These are phyloP conservation scores for Nicotiana tabacum DNA, from an alignment of 257 asterid species.

Conservation along the genomic window DNA sequence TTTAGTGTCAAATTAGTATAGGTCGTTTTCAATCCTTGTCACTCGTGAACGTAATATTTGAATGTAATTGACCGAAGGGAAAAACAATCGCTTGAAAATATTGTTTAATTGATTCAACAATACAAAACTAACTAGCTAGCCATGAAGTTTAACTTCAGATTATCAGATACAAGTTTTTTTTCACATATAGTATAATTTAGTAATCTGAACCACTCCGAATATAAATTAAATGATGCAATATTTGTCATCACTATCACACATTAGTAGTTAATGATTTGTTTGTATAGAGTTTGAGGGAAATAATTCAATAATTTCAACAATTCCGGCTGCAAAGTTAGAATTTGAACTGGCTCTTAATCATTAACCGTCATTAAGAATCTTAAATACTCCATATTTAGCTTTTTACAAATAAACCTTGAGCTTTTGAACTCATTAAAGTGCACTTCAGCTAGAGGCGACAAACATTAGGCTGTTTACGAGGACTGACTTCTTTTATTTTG, in stretches of 20 bases:
- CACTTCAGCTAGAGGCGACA: no score
- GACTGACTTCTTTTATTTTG: no score
- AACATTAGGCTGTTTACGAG: no score
- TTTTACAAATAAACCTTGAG: no score
- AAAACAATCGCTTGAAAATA: neutral
- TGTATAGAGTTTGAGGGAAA: neutral
- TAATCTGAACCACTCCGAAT: neutral
- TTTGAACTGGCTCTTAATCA: neutral
- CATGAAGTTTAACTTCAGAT: neutral
- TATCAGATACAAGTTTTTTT: neutral
- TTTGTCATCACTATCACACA: neutral
- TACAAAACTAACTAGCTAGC: neutral
- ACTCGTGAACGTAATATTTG: no score
- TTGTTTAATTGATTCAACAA: neutral
- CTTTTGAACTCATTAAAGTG: no score
- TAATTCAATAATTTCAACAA: neutral
- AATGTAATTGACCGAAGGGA: neutral
- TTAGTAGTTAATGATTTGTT: neutral
- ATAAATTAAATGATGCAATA: neutral
- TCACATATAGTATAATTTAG: no score
- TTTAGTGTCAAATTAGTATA: no score
- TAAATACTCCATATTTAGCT: no score
- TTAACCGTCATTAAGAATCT: neutral
- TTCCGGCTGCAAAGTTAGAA: neutral
- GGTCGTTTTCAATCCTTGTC: no score